Base-by-base conservation (phyloP, 331 rosid genomes). In the Prunus yedoensis region DNA sequence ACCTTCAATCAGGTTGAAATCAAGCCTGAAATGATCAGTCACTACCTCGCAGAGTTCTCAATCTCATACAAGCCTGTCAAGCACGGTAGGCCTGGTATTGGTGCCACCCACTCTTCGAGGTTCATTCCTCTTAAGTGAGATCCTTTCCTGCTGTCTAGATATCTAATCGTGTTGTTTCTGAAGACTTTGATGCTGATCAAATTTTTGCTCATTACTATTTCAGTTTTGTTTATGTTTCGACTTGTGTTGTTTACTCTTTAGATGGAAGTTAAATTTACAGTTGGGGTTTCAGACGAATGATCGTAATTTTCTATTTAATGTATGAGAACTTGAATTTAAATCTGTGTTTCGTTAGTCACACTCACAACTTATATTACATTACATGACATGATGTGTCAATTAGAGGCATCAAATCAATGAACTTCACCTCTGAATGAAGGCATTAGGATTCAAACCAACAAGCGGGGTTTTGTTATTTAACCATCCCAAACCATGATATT, bases 31-130 rank as follows among this genome's bases (percentile, higher is more conserved):
- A 93, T 93, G 97, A 93, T 93, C 30, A 91, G 98, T 2, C 92
- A 89, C 71, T 94, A 94, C 84, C 87, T 94, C 16, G 98, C 98
- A 0, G 98, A 94, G 88, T 94, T 94, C 83, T 94, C 98, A 3
- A 94, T 91, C 28, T 91, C 96, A 18, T 94, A 91, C 94, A 94
- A 94, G 83, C 97, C 98, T 2, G 98, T 94, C 32, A 94, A 94
- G 93, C 98, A 94, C 0, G 98, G 96, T 68, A 88, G 98, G 70
- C 98, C 98, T 12, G 98, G 97, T 88, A 94, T 94, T 80, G 98
- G 98, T 85, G 98, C 98, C 63, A 94, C 98, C 59, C 98, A 94
- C 85, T 94, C 98, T 0, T 94, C 98, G 4, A 91, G 98, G 93
- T 94, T 94, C 63, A 94, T 94, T 79, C 98, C 98, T 68, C 97